phyloP scores from a whole-genome alignment of 1,139 yeast genomes.

The Hyphopichia buzzinii region DNA sequence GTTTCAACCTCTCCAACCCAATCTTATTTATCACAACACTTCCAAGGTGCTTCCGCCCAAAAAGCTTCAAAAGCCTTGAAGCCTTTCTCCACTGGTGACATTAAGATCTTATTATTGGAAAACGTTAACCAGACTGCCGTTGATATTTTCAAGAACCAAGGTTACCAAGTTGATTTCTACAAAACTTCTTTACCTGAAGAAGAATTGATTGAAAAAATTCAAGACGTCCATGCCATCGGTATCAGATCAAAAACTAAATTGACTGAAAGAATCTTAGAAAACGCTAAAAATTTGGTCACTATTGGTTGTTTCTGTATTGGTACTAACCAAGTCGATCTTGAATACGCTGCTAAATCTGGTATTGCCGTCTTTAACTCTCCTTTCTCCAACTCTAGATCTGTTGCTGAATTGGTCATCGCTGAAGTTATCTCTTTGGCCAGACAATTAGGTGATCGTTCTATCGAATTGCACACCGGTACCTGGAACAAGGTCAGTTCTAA shows the following conservation, averaged over 20 bases:
- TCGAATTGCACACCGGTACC: slow-evolving; percentile 93
- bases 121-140: slow-evolving; percentile 93
- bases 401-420: slow-evolving; percentile 95
- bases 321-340: slow-evolving; percentile 94
- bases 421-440: slow-evolving; percentile 93
- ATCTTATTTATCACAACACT: slow-evolving; percentile 47
- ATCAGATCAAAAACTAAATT: slow-evolving; percentile 95
- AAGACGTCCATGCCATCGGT: slow-evolving; percentile 94
- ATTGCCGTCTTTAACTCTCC: slow-evolving; percentile 98
- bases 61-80: slow-evolving; percentile 69
- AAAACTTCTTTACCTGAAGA: slow-evolving; percentile 89
- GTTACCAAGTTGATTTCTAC: slow-evolving; percentile 94
- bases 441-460: slow-evolving; percentile 95
- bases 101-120: slow-evolving; percentile 85
- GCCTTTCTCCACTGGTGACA: slow-evolving; percentile 89
- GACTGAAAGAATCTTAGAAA: slow-evolving; percentile 72
- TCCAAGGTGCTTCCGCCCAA: slow-evolving; percentile 32
- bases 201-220: slow-evolving; percentile 90
- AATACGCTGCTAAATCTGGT: slow-evolving; percentile 89
- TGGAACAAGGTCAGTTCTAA: slow-evolving; percentile 96
- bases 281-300: slow-evolving; percentile 85
- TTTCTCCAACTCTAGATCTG: slow-evolving; percentile 96
- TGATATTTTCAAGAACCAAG: slow-evolving; percentile 79
- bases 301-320: slow-evolving; percentile 99
- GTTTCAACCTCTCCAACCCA: slow-evolving; percentile 75